Conservation (phyloP, 176 grass and related monocot genomes). For the Oryza coarctata region DNA sequence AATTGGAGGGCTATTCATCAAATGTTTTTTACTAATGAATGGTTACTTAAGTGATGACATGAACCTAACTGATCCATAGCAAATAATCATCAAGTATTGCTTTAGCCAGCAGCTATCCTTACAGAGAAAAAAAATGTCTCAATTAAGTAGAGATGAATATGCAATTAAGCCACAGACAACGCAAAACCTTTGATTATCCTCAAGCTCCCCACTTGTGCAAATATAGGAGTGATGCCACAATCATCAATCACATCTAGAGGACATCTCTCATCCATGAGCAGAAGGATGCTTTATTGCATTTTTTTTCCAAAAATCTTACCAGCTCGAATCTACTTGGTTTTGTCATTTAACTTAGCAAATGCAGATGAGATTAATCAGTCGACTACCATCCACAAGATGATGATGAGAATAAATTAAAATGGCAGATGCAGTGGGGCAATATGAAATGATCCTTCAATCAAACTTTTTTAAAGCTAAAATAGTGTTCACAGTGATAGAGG, state of each 20-base stretch:
- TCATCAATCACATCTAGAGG: background rate
- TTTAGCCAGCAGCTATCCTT: constrained; percentile 9
- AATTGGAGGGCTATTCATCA: background rate
- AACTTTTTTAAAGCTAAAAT: background rate
- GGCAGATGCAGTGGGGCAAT: background rate
- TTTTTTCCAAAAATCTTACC: background rate
- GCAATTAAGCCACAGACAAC: background rate
- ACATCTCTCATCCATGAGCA: background rate
- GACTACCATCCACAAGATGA: constrained; percentile 4
- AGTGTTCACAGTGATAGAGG: constrained; percentile 2
- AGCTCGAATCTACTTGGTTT: background rate
- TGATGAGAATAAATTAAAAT: background rate
- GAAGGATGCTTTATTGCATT: background rate
- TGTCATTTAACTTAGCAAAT: constrained; percentile 1
- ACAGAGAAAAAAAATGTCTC: constrained; percentile 3
- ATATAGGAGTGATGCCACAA: background rate
- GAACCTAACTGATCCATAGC: background rate
- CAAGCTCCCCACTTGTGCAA: background rate
- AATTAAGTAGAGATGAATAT: background rate
- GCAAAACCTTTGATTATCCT: background rate
- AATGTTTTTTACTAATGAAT: background rate
- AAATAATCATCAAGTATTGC: background rate
- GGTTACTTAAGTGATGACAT: background rate
- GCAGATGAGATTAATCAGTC: background rate
- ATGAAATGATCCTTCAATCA: background rate